Evolutionary conservation across 257 asterid species (phyloP), one percentile per base, ranked within the genome.

Genomic region (Solanum neorickii): DNA sequence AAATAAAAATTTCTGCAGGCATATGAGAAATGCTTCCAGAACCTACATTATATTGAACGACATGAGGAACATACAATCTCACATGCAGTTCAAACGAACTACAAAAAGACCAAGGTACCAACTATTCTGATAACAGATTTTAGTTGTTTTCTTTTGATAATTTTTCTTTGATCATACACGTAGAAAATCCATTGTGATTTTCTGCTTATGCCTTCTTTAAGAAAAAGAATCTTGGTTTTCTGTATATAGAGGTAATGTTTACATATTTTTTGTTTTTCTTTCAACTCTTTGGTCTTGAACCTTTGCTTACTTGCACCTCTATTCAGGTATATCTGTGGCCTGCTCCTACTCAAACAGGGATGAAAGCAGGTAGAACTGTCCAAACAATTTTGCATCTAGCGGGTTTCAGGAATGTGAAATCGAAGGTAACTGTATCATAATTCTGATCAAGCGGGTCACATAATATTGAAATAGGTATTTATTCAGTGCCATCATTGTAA

Each of bases 1-100:
- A 27, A 18, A 11, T 80, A 52, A 16, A 80, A 29, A 29, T 29
- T 90, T 88, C 66, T 88, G 66, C 84, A 96, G 99, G 99, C 99
- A 87, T 88, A 92, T 89, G 98, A 94, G 93, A 94, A 95, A 91
- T 94, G 98, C 92, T 97, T 95, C 89, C 98, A 97, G 92, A 94
- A 97, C 92, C 98, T 97, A 83, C 99, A 97, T 90, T 94, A 91
- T 65, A 87, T 97, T 35, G 98, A 97, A 78, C 94, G 96, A 74
- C 98, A 97, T 27, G 98, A 97, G 93, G 96, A 92, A 56, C 99
- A 97, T 90, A 97, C 99, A 87, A 94, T 97, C 87, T 98, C 99
- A 8, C 98, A 97, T 92, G 98, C 98, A 78, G 91, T 96, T 90
- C 98, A 94, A 93, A 94, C 98, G 88, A 87, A 93, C 12, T 95